Percentiles rank a stretch among this genome's conserved stretches.
These are phyloP conservation scores for Aspergillus bertholletiae DNA, from an alignment of 495 filamentous ascomycete species.

Conservation along the genomic window DNA sequence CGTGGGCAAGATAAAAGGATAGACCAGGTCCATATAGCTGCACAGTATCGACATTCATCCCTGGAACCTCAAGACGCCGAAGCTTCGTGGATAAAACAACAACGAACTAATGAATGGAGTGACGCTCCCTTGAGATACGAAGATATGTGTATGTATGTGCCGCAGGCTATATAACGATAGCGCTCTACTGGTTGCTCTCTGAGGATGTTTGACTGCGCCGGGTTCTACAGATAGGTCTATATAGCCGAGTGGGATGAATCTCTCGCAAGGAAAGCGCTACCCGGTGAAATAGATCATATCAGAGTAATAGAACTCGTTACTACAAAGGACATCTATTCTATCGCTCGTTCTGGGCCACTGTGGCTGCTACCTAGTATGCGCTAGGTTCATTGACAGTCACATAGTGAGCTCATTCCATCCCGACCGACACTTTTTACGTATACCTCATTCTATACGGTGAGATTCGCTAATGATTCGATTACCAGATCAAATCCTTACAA, in stretches of 20 bases:
- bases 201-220: not conserved
- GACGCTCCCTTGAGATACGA: slow-evolving; percentile 6
- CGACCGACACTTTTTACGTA: not conserved
- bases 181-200: not conserved
- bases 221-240: not conserved
- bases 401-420: not conserved
- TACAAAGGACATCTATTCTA: not conserved
- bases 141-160: slow-evolving; percentile 4
- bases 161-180: slow-evolving; percentile 11
- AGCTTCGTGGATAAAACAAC: not conserved
- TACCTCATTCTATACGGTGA: not conserved
- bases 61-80: not conserved
- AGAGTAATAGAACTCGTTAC: not conserved
- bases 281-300: not conserved
- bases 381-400: not conserved
- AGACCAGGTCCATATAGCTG: slow-evolving; percentile 22
- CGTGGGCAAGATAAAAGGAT: slow-evolving; percentile 21
- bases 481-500: slow-evolving; percentile 20
- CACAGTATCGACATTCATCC: slow-evolving; percentile 17
- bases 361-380: not conserved
- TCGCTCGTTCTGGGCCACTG: not conserved
- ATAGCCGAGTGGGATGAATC: not conserved
- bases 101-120: not conserved
- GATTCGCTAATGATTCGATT: not conserved
- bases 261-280: slow-evolving; percentile 7